Base-by-base conservation (phyloP, 164 flowering plant species). In the Magnolia sinica region DNA sequence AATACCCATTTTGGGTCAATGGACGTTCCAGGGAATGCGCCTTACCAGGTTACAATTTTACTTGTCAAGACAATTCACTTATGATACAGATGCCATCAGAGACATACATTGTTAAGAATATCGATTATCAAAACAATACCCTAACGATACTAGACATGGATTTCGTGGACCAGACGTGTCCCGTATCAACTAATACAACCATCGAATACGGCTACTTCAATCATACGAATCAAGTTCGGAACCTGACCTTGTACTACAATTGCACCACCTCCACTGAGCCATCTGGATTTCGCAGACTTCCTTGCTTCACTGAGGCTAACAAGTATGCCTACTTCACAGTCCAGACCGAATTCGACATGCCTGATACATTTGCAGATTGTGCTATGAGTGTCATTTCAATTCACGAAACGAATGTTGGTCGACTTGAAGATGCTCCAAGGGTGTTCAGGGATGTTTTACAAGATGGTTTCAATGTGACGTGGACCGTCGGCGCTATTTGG, bases 91-190 rank as follows among this genome's bases (percentile, higher is more conserved):
- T 58, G 45, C 70, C 68, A 19, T 14, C 50, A 6, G 14, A 1
- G 5, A 27, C 2, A 0, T 68, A 24, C 50, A 31, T 8, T 18
- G 81, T 83, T 52, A 58, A 50, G 19, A 50, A 78, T 24, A 85
- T 85, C 49, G 37, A 71, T 55, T 83, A 85, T 59, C 0, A 18
- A 9, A 3, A 45, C 1, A 0, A 37, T 4, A 73, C 77, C 49
- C 45, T 83, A 13, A 78, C 83, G 72, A 71, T 85, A 1, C 75
- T 82, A 24, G 86, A 81, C 68, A 64, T 18, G 19, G 81, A 82
- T 29, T 71, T 81, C 20, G 27, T 16, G n/a, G 14, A 19, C 71
- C 19, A 31, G 4, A 31, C 0, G 2, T 68, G 71, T 18, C 71
- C 50, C 1, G 1, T 27, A 27, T 27, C 13, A 19, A 31, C 8